Evolutionary conservation across 2,329 filamentous ascomycete species (phyloP).

Genomic region (Nakataea oryzae): DNA sequence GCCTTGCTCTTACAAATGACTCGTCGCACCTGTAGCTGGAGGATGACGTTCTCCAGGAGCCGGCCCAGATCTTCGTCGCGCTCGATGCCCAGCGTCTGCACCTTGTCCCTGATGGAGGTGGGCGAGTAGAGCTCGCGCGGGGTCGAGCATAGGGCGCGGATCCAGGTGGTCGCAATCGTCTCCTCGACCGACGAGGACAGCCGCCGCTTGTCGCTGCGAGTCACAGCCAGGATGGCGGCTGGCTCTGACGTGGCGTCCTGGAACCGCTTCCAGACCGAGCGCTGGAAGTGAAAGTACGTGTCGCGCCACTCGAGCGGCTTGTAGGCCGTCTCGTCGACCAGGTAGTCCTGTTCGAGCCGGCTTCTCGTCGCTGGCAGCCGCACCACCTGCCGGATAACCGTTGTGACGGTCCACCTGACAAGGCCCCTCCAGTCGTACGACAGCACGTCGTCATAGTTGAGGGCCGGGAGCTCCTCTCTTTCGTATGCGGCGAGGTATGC

Average conservation of each 20-base stretch:
- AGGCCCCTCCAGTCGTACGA: slow-evolving; percentile 60
- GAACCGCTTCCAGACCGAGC: slow-evolving; percentile 47
- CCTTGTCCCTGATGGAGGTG: slow-evolving; percentile 36
- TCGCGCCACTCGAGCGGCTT: slow-evolving; percentile 39
- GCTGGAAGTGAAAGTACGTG: slow-evolving; percentile 41
- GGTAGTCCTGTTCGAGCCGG: slow-evolving; percentile 31
- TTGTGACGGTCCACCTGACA: slow-evolving; percentile 55
- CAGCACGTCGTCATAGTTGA: slow-evolving; percentile 53
- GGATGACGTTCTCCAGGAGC: slow-evolving; percentile 36
- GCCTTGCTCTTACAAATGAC: slow-evolving; percentile 52
- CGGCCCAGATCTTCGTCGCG: slow-evolving; percentile 20
- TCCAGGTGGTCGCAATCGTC: slow-evolving; percentile 43
- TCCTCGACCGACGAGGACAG: slow-evolving; percentile 8
- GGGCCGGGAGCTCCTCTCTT: slow-evolving; percentile 43
- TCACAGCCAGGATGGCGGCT: slow-evolving; percentile 20
- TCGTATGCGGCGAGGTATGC: slow-evolving; percentile 58
- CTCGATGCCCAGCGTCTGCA: slow-evolving; percentile 35
- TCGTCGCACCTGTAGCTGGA: slow-evolving; percentile 34
- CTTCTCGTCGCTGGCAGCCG: slow-evolving; percentile 36
- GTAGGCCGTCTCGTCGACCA: slow-evolving; percentile 20
- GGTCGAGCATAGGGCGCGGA: slow-evolving; percentile 47
- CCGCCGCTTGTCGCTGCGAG: background rate
- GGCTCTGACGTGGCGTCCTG: slow-evolving; percentile 41
- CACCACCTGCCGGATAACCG: slow-evolving; percentile 32
- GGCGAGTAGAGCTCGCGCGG: slow-evolving; percentile 35